Evolutionary conservation across 768 basidiomycete genomes (phyloP), one percentile per base, ranked within the genome.

Genomic region (Mycena epipterygia): DNA sequence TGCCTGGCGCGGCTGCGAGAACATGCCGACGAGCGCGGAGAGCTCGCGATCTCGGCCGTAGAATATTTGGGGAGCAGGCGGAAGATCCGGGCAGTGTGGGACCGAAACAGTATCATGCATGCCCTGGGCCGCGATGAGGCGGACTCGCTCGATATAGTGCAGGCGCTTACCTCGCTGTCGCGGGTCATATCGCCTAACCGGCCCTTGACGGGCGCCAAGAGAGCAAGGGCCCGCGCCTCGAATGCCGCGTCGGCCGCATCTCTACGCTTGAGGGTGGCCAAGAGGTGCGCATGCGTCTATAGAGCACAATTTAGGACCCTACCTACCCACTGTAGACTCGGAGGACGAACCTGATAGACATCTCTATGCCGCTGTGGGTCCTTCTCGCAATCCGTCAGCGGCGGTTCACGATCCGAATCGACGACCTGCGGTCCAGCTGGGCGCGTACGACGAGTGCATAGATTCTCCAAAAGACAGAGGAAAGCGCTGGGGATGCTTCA

Each of bases 51-150:
- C 56, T 17, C 72, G 68, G 16, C 72, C 72, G n/a, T 59, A 64
- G 49, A 73, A 73, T 27, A 70, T 52, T 27, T 73, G 64, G 2
- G 68, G 72, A 5, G 65, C 27, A 11, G 65, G 68, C 1, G 72
- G 68, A 52, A 73, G 64, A 33, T 67, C 68, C 60, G 63, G 32
- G 16, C 39, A 17, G 7, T 29, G 25, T 7, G n/a, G 44, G n/a
- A n/a, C n/a, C n/a, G n/a, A n/a, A n/a, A n/a, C n/a, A 4, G 9
- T 19, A 30, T 56, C 60, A 44, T 41, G 52, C 23, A 60, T 21
- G 14, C 3, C 32, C 70, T 64, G 41, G 39, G 58, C 14, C 35
- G n/a, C 2, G n/a, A 49, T 46, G 58, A 56, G 64, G 55, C 1
- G 9, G 25, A 12, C 35, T 42, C 7, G 25, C 4, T 48, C 6